Conservation (phyloP, 345 rosid genomes). For the Euphorbia lathyris region DNA sequence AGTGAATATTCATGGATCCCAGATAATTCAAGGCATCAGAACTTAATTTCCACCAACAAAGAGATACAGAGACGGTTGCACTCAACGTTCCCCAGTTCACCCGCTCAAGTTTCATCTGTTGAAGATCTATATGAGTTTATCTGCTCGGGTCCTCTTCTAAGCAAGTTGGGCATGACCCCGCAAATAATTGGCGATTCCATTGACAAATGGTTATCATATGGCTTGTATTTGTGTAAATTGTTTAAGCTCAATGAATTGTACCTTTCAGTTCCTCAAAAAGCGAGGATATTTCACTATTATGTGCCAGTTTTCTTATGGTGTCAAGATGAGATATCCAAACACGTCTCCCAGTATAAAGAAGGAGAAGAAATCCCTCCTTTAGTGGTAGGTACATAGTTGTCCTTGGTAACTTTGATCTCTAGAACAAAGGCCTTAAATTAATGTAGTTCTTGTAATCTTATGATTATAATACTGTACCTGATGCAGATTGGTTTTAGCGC, state of each 20-base stretch:
- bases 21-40: conserved; percentile 36
- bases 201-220: conserved; percentile 80
- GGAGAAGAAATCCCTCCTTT: conserved; percentile 79
- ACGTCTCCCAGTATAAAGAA: conserved; percentile 56
- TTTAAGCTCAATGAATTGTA: conserved; percentile 69
- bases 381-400: conserved; percentile 52
- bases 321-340: conserved; percentile 74
- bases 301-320: conserved; percentile 94
- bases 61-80: conserved; percentile 22
- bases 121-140: conserved; percentile 78
- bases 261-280: conserved; percentile 68
- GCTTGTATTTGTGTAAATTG: conserved; percentile 53
- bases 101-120: conserved; percentile 66
- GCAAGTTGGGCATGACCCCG: conserved; percentile 50
- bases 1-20: conserved; percentile 57
- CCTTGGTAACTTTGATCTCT: neutral
- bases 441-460: neutral
- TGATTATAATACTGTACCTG: conserved; percentile 6
- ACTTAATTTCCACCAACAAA: conserved; percentile 14
- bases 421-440: neutral
- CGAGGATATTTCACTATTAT: conserved; percentile 84
- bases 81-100: conserved; percentile 20
- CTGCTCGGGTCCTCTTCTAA: conserved; percentile 79
- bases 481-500: conserved; percentile 91
- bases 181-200: conserved; percentile 63